Evolutionary conservation across 2,329 filamentous ascomycete genomes (phyloP), one percentile per base, ranked within the genome.

Genomic region (Pseudopyrenochaeta lycopersici): DNA sequence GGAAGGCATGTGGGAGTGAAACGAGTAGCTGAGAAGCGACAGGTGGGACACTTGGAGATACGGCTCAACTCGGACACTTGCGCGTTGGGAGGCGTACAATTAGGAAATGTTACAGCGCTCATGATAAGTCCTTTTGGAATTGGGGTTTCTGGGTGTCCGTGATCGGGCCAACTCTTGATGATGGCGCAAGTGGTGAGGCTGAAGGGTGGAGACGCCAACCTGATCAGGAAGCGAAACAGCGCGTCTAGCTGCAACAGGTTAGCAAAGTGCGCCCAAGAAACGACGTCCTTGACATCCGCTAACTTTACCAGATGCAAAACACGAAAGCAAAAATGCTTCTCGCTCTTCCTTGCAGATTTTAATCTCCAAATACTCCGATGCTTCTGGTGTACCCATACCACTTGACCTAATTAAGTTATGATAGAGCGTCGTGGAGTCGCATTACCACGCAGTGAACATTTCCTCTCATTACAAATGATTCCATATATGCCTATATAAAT

Each of bases 201-300:
- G 36, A 39, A 20, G 17, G 4, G 4, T 39, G 11, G 21, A 39
- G 7, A 39, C 17, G 18, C 36, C 11, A 30, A 57, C 64, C 40
- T 1, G 10, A 51, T 58, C 43, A 42, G 59, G 64, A 56, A 63
- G 31, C 15, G 52, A 64, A 57, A 62, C 32, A 60, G 46, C 61
- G 64, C 62, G 30, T 38, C 56, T 64, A 66, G 35, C 18, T 20
- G 7, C 7, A 21, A 17, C n/a, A 17, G 7, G 33, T 27, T 27
- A 27, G 9, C 9, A 15, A 17, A 4, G 12, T 7, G 9, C 12
- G 7, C 33, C 17, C 17, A 9, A 17, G 21, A 9, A 38, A 38
- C 3, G 21, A 38, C 35, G 9, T 21, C 7, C 4, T 20, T 21
- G 20, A 9, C 33, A 38, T n/a, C 20, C 46, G 11, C 55, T 27